Evolutionary conservation across 2,329 filamentous ascomycete species (phyloP), one percentile per base, ranked within the genome.

Genomic region (Periglandula ipomoeae): DNA sequence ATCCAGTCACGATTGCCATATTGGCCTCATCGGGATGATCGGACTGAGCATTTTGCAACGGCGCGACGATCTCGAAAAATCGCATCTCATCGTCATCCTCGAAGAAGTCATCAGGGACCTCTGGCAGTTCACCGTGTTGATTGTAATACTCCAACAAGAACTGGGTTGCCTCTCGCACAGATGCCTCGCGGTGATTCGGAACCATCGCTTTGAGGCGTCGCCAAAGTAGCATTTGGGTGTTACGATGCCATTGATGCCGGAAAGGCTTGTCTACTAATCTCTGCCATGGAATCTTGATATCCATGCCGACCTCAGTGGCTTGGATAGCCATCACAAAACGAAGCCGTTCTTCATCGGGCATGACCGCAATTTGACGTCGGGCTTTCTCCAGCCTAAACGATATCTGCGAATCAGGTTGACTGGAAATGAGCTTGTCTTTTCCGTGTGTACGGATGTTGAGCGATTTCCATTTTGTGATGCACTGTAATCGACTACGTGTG

Each of bases 401-500:
- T 52, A 63, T 65, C 50, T 55, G 54, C 39, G 60, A 61, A 34
- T 65, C 59, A n/a, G 65, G 60, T 5, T 60, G 54, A 15, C 55
- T 52, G 1, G 65, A 66, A 10, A 55, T 57, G 11, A 67, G 54
- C 50, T 63, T 63, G 45, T 67, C 65, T 23, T 59, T 61, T 17
- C 61, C 60, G 6, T 60, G 51, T 2, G 60, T 59, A 41, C 66
- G 65, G 44, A 67, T 55, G 46, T 69, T 65, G 59, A 70, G 61
- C 7, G 65, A 54, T 51, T 76, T 78, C 81, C 83, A 89, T 59
- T 89, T 89, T 23, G 72, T 72, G 23, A 75, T 71, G 59, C 84
- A 88, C 60, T 87, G 84, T 22, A 86, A 72, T 3, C 81, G 75
- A 52, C 76, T 85, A 40, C 86, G 73, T 8, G 71, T 79, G 43